Base-by-base conservation (phyloP, 73 alveolate species). In the Blepharisma japonicum region DNA sequence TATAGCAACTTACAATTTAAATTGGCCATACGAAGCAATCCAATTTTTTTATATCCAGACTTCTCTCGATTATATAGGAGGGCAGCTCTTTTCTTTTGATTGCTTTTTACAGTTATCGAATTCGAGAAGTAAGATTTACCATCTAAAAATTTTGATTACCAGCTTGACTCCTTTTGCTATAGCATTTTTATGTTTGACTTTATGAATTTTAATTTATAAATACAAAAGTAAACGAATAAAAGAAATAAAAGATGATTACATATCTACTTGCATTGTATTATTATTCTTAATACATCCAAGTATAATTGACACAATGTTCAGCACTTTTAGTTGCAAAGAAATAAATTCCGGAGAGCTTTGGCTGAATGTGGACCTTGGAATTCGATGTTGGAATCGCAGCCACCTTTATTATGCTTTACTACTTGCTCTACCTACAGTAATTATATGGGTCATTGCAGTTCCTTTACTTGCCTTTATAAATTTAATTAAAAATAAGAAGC, bases 281-380 rank as follows among this genome's bases (percentile, higher is more conserved):
- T 32, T 83, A 9, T 83, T 83, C 55, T 53, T 78, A 45, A 11
- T 61, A 20, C 79, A 71, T 14, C 72, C 80, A 6, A 49, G 81
- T 39, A 39, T 83, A 48, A 78, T 78, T 0, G 25, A 80, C 39
- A 11, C 42, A n/a, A 32, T 48, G 9, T 83, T 77, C 67, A 46
- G 79, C 6, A 9, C 51, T 11, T 54, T 77, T 6, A 45, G 74
- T 49, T 77, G 84, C 25, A 20, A 45, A 9, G 27, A 66, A 20
- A 66, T 77, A 11, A 53, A 50, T 23, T 79, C 38, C 21, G 78
- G 49, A 7, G 7, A 6, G 6, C 51, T 14, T 38, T 46, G 38
- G 14, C 6, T 51, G 0, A 51, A 32, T 4, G 50, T 27, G 0
- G 66, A 79, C 61, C 49, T 45, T 8, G 53, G 49, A 45, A 67